Percentiles rank a stretch among this genome's conserved stretches.
phyloP scores from a whole-genome alignment of 2,329 filamentous ascomycete species.

The Aspergillus versicolor region DNA sequence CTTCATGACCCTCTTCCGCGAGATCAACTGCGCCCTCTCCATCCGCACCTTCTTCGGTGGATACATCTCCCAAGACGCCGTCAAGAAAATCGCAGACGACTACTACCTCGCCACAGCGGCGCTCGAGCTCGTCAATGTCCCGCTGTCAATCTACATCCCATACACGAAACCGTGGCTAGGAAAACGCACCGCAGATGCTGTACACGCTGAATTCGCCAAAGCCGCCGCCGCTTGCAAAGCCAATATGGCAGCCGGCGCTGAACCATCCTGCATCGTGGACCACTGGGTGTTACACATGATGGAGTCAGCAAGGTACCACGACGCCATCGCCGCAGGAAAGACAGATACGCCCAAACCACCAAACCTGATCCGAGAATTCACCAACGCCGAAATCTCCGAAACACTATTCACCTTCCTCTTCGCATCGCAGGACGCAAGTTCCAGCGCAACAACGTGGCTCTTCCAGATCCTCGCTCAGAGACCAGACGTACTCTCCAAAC shows the following conservation, averaged over 20 bases:
- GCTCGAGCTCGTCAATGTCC: constrained; percentile 90
- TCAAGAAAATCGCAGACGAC: constrained; percentile 87
- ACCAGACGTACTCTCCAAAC: constrained; percentile 48
- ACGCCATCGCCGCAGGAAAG: constrained; percentile 59
- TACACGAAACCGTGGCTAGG: constrained; percentile 90
- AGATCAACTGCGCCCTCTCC: constrained; percentile 84
- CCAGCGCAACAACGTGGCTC: constrained; percentile 54
- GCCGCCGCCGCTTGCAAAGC: constrained; percentile 84
- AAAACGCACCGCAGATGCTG: constrained; percentile 82
- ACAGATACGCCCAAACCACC: constrained; percentile 36
- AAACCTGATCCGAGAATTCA: constrained; percentile 53
- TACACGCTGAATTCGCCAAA: constrained; percentile 76
- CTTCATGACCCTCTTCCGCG: constrained; percentile 82
- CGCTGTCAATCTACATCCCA: constrained; percentile 71
- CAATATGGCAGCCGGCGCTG: constrained; percentile 75
- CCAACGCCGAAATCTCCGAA: constrained; percentile 50
- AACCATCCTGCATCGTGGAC: constrained; percentile 83
- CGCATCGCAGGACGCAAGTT: constrained; percentile 55
- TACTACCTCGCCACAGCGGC: constrained; percentile 90
- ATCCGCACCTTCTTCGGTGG: constrained; percentile 87
- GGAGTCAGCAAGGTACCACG: constrained; percentile 71
- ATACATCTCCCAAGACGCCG: constrained; percentile 80
- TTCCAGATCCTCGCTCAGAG: constrained; percentile 55
- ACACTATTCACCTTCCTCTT: constrained; percentile 57
- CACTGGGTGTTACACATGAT: constrained; percentile 82